Base-by-base conservation (phyloP, 2,329 filamentous ascomycete species). In the Colletotrichum phormii region DNA sequence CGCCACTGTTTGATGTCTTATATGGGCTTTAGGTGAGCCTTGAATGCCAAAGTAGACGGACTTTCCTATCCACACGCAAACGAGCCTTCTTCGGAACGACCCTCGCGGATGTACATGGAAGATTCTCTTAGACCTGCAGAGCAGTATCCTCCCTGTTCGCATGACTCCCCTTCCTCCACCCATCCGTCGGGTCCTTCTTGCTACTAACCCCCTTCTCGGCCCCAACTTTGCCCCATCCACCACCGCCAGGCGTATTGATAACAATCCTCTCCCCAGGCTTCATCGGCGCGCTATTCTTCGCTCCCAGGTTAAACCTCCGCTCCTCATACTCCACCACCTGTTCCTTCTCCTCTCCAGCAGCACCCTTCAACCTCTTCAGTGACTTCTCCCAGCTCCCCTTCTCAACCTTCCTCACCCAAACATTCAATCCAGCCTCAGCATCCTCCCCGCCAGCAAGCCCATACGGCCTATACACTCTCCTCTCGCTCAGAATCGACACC, bases 391-490 rank as follows among this genome's bases (percentile, higher is more conserved):
- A 86, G 77, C 86, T 86, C 1, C 84, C 84, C 80, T 90, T 90
- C 76, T 87, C 85, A 65, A 96, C 92, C 73, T 89, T 92, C 8
- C 94, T 87, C 37, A 97, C 91, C 96, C 96, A 98, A 58, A 97
- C 85, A 77, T 98, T 98, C 74, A 95, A 84, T 0, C 96, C 96
- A 63, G 93, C 92, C 76, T 90, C 84, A 0, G 91, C 96, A 74
- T 96, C 93, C 69, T 91, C 92, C 4, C 96, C 96, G 0, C 96
- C 96, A 26, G 91, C 92, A 72, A 98, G 87, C 0, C 96, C 95
- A 76, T 95, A 98, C 1, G 84, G 94, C 58, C 89, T 89, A 77
- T 94, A 94, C 0, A 95, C 93, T n/a, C 94, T 85, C 13, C 94
- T 82, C 81, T 97, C 94, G 51, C 90, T 93, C 9, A 97, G 84